These are phyloP conservation scores for Barnettozyma populi DNA, from an alignment of 805 yeast species.

Conservation along the genomic window DNA sequence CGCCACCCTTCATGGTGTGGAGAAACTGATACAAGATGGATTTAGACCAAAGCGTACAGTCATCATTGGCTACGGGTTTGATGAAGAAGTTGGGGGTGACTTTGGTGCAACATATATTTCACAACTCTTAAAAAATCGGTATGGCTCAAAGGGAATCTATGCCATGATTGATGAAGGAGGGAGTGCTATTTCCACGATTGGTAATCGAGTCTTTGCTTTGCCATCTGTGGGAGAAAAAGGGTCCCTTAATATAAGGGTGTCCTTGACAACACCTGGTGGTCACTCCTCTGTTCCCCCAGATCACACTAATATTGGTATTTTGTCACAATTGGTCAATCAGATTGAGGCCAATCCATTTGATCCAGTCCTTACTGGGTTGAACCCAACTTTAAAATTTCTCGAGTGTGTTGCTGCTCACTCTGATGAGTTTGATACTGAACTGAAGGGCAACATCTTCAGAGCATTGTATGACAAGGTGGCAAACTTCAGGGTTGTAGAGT, in stretches of 20 bases:
- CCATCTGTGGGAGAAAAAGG: constrained; percentile 65
- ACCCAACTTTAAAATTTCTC: constrained; percentile 49
- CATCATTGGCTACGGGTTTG: constrained; percentile 63
- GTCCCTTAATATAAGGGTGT: constrained; percentile 43
- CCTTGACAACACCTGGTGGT: constrained; percentile 61
- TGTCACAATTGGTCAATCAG: constrained; percentile 46
- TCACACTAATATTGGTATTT: constrained; percentile 68
- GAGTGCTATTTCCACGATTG: constrained; percentile 34
- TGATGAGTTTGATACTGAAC: constrained; percentile 20
- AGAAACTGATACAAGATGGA: constrained; percentile 38
- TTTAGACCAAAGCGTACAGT: constrained; percentile 54
- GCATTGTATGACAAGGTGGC: constrained; percentile 31
- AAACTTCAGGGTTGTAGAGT: constrained; percentile 30
- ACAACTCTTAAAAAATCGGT: constrained; percentile 39
- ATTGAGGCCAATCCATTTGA: constrained; percentile 53
- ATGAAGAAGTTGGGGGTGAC: constrained; percentile 66
- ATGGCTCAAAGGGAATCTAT: constrained; percentile 54
- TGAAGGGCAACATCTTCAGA: constrained; percentile 29
- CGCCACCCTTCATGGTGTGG: constrained; percentile 57
- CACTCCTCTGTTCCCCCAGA: constrained; percentile 69
- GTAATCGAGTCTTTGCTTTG: constrained; percentile 40
- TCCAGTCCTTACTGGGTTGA: constrained; percentile 38
- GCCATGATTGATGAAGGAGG: constrained; percentile 62
- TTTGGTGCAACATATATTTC: constrained; percentile 55
- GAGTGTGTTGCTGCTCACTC: constrained; percentile 58